Evolutionary conservation across 2,329 filamentous ascomycete species (phyloP).

Genomic region (Calonectria pseudoreteaudii): DNA sequence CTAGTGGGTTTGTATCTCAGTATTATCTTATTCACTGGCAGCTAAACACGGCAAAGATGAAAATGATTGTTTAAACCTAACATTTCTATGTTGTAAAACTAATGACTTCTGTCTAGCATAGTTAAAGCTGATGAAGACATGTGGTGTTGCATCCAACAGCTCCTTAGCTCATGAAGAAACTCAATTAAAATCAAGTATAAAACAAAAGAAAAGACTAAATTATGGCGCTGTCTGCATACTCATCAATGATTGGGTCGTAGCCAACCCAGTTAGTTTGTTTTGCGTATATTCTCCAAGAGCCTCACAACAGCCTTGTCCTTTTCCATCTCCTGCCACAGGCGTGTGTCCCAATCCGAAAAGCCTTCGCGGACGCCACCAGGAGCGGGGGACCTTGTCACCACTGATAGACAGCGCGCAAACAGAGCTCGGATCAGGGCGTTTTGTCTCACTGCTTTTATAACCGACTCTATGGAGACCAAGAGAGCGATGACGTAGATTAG

Average conservation of each 20-base stretch:
- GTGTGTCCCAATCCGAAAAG: slow-evolving; percentile 63
- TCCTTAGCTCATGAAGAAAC: neutral
- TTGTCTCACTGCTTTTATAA: neutral
- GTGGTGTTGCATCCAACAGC: neutral
- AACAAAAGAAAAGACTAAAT: neutral
- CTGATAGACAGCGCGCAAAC: slow-evolving; percentile 53
- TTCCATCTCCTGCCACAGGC: slow-evolving; percentile 70
- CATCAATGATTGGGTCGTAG: neutral
- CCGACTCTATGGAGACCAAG: neutral
- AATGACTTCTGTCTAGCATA: neutral
- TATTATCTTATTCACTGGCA: too few species aligned
- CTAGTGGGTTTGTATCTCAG: too few species aligned
- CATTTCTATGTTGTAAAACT: too few species aligned
- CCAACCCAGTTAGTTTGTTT: neutral
- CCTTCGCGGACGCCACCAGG: slow-evolving; percentile 50
- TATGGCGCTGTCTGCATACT: neutral
- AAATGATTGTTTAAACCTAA: neutral
- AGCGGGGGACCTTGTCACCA: slow-evolving; percentile 56
- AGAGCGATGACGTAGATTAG: neutral
- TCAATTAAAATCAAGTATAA: neutral
- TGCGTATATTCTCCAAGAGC: neutral
- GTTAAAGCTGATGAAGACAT: neutral
- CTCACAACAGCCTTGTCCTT: slow-evolving; percentile 49
- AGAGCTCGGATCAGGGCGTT: neutral
- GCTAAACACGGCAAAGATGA: too few species aligned